phyloP scores from a whole-genome alignment of 2,329 filamentous ascomycete genomes.

The Teratosphaeria epicoccoides region DNA sequence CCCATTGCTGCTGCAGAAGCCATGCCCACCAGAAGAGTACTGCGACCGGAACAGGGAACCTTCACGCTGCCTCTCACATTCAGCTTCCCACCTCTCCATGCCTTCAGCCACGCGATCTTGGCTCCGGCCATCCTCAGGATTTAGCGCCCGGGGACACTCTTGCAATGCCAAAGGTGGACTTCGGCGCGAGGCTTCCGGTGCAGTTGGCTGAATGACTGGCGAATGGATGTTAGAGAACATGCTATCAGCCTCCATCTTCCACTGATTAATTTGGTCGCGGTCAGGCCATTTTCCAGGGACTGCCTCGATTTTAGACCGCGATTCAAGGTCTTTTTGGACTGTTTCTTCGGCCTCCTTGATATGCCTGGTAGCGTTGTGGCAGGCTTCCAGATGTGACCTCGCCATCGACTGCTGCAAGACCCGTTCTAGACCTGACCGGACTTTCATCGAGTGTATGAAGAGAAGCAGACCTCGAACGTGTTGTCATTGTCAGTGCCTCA shows the following conservation, averaged over 20 bases:
- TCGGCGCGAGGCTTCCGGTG: neutral
- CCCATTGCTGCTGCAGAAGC: neutral
- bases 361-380: neutral
- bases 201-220: neutral
- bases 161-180: neutral
- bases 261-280: neutral
- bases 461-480: no score
- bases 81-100: neutral
- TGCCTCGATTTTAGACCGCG: neutral
- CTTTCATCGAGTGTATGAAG: no score
- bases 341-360: no score
- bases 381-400: neutral
- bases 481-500: no score
- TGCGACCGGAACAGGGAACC: neutral
- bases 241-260: neutral
- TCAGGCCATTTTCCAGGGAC: neutral
- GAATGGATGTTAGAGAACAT: neutral
- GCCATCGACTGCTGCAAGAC: no score
- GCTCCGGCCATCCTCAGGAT: neutral
- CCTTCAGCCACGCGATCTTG: neutral
- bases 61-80: neutral
- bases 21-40: neutral
- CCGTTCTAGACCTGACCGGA: no score
- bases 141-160: neutral
- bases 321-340: no score